Evolutionary conservation across 169 alveolate genomes (phyloP).

Genomic region (Plasmodium gonderi): DNA sequence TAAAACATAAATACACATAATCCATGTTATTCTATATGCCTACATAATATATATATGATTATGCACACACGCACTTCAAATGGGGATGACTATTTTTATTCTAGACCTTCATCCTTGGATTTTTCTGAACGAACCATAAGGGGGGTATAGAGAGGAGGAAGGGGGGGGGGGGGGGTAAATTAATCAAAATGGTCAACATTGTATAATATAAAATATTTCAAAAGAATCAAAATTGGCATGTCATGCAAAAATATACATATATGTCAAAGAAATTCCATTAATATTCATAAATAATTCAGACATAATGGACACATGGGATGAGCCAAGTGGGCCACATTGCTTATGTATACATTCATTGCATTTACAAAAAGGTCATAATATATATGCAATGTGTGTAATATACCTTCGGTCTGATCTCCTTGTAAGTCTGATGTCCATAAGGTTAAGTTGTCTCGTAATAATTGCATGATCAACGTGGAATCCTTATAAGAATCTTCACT

Average conservation of each 20-base stretch:
- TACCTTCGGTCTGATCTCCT: slow-evolving; percentile 77
- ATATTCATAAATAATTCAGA: no score
- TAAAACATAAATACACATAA: no score
- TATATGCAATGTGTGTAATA: no score
- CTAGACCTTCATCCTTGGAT: slow-evolving; percentile 70
- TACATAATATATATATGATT: neutral
- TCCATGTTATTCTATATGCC: no score
- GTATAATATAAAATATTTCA: neutral
- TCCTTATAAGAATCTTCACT: slow-evolving; percentile 96
- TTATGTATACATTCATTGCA: no score
- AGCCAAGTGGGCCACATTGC: neutral
- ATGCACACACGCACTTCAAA: slow-evolving; percentile 2
- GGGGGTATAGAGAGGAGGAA: neutral
- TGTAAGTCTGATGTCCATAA: slow-evolving; percentile 96
- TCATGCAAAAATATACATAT: neutral
- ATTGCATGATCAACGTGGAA: slow-evolving; percentile 95
- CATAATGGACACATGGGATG: no score
- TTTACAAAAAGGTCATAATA: no score
- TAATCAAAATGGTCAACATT: neutral
- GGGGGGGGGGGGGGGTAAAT: neutral
- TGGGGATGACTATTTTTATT: slow-evolving; percentile 2
- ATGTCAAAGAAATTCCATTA: no score
- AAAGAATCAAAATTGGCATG: neutral
- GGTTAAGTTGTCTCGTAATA: slow-evolving; percentile 96
- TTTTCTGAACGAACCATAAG: slow-evolving; percentile 11